Base-by-base conservation (phyloP, 139 green algal genomes). In the Chlamydomonas incerta region DNA sequence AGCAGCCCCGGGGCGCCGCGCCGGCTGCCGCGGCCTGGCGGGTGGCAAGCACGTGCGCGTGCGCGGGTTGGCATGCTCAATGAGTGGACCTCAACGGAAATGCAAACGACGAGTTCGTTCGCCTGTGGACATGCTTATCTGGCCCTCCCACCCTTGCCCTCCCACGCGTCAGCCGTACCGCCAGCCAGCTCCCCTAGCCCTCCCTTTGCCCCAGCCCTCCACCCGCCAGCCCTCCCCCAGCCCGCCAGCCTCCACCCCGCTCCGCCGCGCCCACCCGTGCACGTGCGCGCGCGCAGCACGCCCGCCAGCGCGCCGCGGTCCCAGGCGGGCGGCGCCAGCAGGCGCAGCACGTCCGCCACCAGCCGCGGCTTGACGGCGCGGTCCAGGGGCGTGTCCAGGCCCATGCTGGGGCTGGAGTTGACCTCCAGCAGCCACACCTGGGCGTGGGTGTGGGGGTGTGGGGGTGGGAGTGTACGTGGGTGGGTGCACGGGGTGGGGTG, bases 361-460 rank as follows among this genome's bases (percentile, higher is more conserved):
- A 93, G 72, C 5, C 76, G 35, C n/a, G 87, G 82, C 79, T 93
- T 93, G 73, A 90, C 47, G 20, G 58, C 74, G 10, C 73, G 74
- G 68, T 91, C 88, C 47, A 97, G 66, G 17, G 90, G 82, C 17
- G 89, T 92, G 68, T 93, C 88, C 58, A 91, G 72, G 29, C 72
- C 80, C 71, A 97, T 85, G 21, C 89, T 87, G 55, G 94, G 94
- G 6, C 87, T 92, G 26, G 90, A 94, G 90, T 97, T 96, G 15
- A 95, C 91, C 89, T 96, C 93, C 75, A 96, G 75, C 66, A 97
- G 87, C 93, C 93, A 96, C 33, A 91, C 86, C 34, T 74, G 46
- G 41, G 41, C 6, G 41, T 50, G 41, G 41, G 41, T 50, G 41
- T 50, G 41, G 41, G 41, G 41, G 5, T 5, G 41, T 50, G 41